A percentile compares a stretch with the other conserved stretches of the same genome.
These are phyloP conservation scores for Rhodomyrtus tomentosa DNA, from an alignment of 345 rosid species.

Conservation along the genomic window DNA sequence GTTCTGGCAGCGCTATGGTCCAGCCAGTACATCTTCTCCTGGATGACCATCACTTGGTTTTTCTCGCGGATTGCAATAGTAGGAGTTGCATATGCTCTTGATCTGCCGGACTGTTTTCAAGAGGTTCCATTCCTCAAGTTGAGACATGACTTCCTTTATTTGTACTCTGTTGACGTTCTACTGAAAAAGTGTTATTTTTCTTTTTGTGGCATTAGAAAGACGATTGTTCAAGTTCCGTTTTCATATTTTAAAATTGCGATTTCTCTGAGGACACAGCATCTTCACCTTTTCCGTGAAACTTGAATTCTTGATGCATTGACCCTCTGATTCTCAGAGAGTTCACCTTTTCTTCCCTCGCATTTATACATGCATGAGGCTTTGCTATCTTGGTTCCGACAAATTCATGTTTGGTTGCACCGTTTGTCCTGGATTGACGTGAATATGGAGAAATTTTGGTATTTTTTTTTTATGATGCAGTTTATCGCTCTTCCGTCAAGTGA, in stretches of 20 bases:
- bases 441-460: not conserved
- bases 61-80: not conserved
- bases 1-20: too few species aligned
- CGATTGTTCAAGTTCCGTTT: not conserved
- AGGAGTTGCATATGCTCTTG: not conserved
- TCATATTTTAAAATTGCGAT: not conserved
- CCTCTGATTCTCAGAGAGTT: not conserved
- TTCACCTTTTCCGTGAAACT: not conserved
- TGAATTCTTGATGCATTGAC: not conserved
- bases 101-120: not conserved
- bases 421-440: not conserved
- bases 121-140: not conserved
- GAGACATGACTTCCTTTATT: not conserved
- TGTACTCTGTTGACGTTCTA: not conserved
- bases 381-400: not conserved
- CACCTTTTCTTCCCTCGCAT: not conserved
- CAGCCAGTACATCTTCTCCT: not conserved
- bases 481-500: not conserved
- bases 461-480: not conserved
- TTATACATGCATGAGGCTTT: not conserved
- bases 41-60: accelerated
- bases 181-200: not conserved
- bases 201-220: not conserved
- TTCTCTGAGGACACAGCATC: not conserved
- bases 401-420: not conserved